These are phyloP conservation scores for Xylaria curta DNA, from an alignment of 495 filamentous ascomycete species.

Conservation along the genomic window DNA sequence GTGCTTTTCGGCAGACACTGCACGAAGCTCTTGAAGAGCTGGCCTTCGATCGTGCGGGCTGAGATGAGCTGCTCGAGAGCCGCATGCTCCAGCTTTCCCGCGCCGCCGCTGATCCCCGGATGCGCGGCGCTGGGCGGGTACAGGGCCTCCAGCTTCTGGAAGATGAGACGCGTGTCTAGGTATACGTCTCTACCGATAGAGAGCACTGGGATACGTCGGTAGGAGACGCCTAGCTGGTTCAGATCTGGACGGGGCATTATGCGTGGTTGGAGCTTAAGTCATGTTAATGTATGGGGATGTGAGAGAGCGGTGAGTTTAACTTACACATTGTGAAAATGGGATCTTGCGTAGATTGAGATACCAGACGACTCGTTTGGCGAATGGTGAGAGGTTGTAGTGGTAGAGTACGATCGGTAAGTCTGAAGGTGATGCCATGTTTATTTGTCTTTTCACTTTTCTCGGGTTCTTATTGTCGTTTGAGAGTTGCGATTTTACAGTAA, in stretches of 20 bases:
- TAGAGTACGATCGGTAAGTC: conserved; percentile 55
- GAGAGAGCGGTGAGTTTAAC: conserved; percentile 24
- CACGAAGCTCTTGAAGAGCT: conserved; percentile 55
- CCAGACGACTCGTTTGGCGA: conserved; percentile 62
- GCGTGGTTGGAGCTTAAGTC: conserved; percentile 59
- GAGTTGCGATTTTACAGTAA: background rate
- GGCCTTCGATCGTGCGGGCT: conserved; percentile 45
- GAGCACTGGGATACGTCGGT: conserved; percentile 71
- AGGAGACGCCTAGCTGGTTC: conserved; percentile 58
- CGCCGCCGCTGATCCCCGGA: conserved; percentile 13
- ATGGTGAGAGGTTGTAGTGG: conserved; percentile 65
- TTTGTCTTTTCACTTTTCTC: background rate
- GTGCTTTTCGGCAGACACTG: conserved; percentile 25
- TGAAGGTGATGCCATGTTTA: conserved; percentile 26
- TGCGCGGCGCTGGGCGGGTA: conserved; percentile 44
- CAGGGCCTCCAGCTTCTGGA: conserved; percentile 60
- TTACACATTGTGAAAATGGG: conserved; percentile 62
- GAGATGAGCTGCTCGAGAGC: conserved; percentile 34
- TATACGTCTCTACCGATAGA: conserved; percentile 54
- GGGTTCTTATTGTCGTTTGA: background rate
- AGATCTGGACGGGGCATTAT: conserved; percentile 66
- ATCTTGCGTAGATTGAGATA: conserved; percentile 66
- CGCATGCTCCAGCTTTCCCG: conserved; percentile 23
- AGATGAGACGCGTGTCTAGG: conserved; percentile 65
- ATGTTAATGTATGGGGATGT: conserved; percentile 1